Evolutionary conservation across 495 filamentous ascomycete genomes (phyloP), one percentile per base, ranked within the genome.

Genomic region (Penicillium soppii): DNA sequence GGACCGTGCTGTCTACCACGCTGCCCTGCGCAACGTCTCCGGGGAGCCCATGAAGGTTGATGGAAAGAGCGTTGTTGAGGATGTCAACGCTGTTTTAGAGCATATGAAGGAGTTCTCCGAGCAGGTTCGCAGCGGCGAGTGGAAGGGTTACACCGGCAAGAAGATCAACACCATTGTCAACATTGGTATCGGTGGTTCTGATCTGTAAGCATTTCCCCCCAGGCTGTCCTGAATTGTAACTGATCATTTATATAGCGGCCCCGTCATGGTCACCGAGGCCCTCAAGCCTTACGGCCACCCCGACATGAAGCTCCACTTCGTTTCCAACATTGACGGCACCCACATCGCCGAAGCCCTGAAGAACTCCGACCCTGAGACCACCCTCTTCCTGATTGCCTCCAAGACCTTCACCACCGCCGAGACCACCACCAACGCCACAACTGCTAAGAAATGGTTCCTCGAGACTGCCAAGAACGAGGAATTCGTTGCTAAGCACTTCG

Each of bases 391-490:
- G 58, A 82, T 98, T 63, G 94, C 94, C 42, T 97, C 92, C 70
- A 98, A 98, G 84, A 98, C 94, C 47, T 98, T 98, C 79, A 98
- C 94, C 50, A 98, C 94, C 6, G 94, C 94, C 41, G 94, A 98
- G 81, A 98, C 94, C 40, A 86, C 77, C 30, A 97, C 94, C 45
- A 98, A 98, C 70, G 95, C 94, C 67, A 96, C 95, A 79, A 87
- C 88, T 33, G 94, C 94, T 29, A 98, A 98, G 84, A 66, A 77
- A 44, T 98, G 94, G 95, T 98, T 98, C 82, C 81, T 97, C 51
- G 81, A 96, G 78, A 80, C 80, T 12, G 90, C 83, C 42, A 89
- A 91, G 64, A 88, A 95, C 25, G 68, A 81, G 32, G 59, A 73
- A 9, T 75, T 83, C 59, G 94, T 98, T 58, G 90, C 94, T 52